Conservation (phyloP, 2,329 filamentous ascomycete species). For the Epichloe hybrida region DNA sequence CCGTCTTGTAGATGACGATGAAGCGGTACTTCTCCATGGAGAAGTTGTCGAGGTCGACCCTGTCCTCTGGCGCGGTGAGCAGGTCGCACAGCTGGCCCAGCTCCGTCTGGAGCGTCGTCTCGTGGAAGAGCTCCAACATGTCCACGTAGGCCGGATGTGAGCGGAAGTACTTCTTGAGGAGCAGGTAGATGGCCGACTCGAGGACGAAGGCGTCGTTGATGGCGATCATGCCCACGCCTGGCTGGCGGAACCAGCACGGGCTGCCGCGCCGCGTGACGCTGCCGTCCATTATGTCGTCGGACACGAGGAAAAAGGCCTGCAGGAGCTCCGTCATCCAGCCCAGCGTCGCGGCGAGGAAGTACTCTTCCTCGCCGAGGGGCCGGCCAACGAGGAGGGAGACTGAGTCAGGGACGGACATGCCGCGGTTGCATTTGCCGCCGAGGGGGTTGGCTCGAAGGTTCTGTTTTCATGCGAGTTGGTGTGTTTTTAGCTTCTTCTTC, state of each 20-base stretch:
- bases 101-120: constrained; percentile 86
- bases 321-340: constrained; percentile 98
- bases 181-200: constrained; percentile 75
- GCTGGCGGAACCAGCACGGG: constrained; percentile 92
- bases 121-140: constrained; percentile 91
- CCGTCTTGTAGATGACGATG: constrained; percentile 99
- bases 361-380: constrained; percentile 65
- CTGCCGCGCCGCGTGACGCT: constrained; percentile 88
- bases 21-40: constrained; percentile 90
- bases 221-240: constrained; percentile 83
- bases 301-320: constrained; percentile 97
- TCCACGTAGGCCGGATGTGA: constrained; percentile 79
- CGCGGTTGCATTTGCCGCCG: constrained; percentile 96
- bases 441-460: constrained; percentile 73
- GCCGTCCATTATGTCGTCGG: constrained; percentile 96
- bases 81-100: constrained; percentile 89
- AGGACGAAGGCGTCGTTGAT: constrained; percentile 99
- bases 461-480: constrained; percentile 27
- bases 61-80: constrained; percentile 88
- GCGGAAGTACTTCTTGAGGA: constrained; percentile 90
- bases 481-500: neutral
- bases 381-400: constrained; percentile 62
- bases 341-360: constrained; percentile 74
- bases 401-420: constrained; percentile 94
- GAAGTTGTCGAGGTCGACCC: constrained; percentile 89